These are phyloP conservation scores for Silybum marianum DNA, from an alignment of 129 eudicot genomes.

Conservation along the genomic window DNA sequence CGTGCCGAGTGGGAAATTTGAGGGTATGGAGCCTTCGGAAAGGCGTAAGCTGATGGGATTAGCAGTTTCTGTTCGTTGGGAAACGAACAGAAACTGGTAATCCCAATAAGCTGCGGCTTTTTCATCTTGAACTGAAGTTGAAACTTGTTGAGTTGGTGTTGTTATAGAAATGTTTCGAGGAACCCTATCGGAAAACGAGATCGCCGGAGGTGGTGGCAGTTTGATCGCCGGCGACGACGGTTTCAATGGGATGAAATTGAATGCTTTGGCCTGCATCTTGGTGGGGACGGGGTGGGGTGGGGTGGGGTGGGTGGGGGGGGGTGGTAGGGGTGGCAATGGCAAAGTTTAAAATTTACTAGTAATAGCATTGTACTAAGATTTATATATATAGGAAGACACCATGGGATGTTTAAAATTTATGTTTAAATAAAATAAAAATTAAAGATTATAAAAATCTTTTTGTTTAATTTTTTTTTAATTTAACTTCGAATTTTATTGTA, in stretches of 20 bases:
- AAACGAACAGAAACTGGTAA: constrained; percentile 75
- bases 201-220: constrained; percentile 33
- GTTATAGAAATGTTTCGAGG: constrained; percentile 44
- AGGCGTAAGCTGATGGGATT: constrained; percentile 56
- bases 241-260: constrained; percentile 42
- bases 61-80: constrained; percentile 75
- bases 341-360: background rate
- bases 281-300: constrained; percentile 7
- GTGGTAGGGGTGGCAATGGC: constrained; percentile 9
- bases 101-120: constrained; percentile 75
- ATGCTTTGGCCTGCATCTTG: constrained; percentile 68
- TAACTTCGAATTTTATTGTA: no score
- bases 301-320: constrained; percentile 2
- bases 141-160: constrained; percentile 32
- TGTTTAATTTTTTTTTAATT: no score
- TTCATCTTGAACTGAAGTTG: constrained; percentile 46
- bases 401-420: background rate
- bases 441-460: no score
- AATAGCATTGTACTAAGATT: constrained; percentile 21
- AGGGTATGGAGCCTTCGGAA: constrained; percentile 70
- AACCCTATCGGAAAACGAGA: constrained; percentile 32
- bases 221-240: constrained; percentile 36
- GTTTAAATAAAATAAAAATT: no score
- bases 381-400: constrained; percentile 26
- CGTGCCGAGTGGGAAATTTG: constrained; percentile 73